Evolutionary conservation across 2,329 filamentous ascomycete species (phyloP).

Genomic region (Arthrobotrys megalospora): DNA sequence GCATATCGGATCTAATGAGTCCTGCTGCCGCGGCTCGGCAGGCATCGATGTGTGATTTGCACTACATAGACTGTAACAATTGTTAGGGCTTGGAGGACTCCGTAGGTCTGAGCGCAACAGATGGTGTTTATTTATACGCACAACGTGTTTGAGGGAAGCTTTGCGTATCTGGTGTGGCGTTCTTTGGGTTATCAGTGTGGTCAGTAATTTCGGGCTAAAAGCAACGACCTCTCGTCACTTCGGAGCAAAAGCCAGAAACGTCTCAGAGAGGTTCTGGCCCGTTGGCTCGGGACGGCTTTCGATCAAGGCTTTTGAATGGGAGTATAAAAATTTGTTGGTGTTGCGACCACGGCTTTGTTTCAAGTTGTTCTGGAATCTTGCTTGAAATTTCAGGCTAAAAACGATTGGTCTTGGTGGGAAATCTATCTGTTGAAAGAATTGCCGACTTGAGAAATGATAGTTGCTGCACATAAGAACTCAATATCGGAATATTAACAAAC

Average conservation of each 20-base stretch:
- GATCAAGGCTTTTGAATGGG: conserved; percentile 1
- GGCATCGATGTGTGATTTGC: conserved; percentile 43
- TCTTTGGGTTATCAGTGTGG: conserved; percentile 17
- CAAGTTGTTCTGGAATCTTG: conserved; percentile 59
- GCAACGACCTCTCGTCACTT: conserved; percentile 32
- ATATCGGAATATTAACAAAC: conserved; percentile 54
- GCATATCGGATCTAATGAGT: conserved; percentile 6
- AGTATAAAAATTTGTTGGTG: conserved; percentile 25
- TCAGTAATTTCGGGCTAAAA: conserved; percentile 56
- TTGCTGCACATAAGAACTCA: conserved; percentile 31
- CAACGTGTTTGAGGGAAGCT: conserved; percentile 46
- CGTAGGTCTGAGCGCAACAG: conserved; percentile 52
- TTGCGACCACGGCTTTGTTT: conserved; percentile 56
- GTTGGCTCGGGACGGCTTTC: conserved; percentile 3
- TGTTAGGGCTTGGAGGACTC: conserved; percentile 33
- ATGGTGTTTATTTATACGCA: conserved; percentile 53
- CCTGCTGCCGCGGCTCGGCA: conserved; percentile 15
- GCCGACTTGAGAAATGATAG: conserved; percentile 25
- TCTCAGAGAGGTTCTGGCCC: conserved; percentile 24
- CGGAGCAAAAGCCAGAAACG: conserved; percentile 40
- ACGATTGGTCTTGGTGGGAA: conserved; percentile 15
- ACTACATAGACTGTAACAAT: conserved; percentile 32
- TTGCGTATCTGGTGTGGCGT: conserved; percentile 14
- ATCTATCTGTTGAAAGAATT: conserved; percentile 20
- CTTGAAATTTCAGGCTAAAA: conserved; percentile 56